Evolutionary conservation across 371 early-diverging fungal species (phyloP), one percentile per base, ranked within the genome.

Genomic region (Apophysomyces sp.): DNA sequence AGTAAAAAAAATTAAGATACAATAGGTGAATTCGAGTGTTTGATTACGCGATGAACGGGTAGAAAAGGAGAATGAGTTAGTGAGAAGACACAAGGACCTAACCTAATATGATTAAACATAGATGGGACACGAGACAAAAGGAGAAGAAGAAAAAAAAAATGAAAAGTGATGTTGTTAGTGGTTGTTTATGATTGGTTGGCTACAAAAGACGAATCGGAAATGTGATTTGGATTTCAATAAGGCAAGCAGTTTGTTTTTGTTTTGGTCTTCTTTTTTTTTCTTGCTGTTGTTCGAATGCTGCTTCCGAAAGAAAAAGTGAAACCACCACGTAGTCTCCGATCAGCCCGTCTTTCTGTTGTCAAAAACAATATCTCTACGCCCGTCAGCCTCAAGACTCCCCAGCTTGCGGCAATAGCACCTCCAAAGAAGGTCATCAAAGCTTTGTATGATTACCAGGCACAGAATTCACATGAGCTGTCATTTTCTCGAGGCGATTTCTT

Each of bases 381-480:
- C 36, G 53, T 73, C 9, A 53, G 66, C 30, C 58, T 66, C 21
- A 65, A 63, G 4, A 67, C 71, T 0, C 64, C 60, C 12, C 34
- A 60, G 24, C 52, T 49, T 12, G 41, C 70, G 12, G 62, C 67
- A 8, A 31, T 68, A 18, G 63, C 69, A 11, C 63, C 70, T 15
- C 95, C 95, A 1, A 92, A 91, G 69, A 93, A 90, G 66, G 91
- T 95, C 67, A 89, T 95, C 74, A 91, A 87, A 61, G 94, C 94
- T 9, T 73, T 86, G 16, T 85, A 83, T 62, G 86, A 89, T 75
- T 94, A 92, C 65, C 72, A 78, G 16, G 86, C 91, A 5, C 72
- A 80, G 55, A 80, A 76, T 36, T 76, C 78, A 27, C 81, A 85
- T 24, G 94, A 95, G 69, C 77, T 96, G 2, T 86, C 91, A 12